Evolutionary conservation across 2,329 filamentous ascomycete genomes (phyloP), one percentile per base, ranked within the genome.

Genomic region (Alternaria ventricosa): DNA sequence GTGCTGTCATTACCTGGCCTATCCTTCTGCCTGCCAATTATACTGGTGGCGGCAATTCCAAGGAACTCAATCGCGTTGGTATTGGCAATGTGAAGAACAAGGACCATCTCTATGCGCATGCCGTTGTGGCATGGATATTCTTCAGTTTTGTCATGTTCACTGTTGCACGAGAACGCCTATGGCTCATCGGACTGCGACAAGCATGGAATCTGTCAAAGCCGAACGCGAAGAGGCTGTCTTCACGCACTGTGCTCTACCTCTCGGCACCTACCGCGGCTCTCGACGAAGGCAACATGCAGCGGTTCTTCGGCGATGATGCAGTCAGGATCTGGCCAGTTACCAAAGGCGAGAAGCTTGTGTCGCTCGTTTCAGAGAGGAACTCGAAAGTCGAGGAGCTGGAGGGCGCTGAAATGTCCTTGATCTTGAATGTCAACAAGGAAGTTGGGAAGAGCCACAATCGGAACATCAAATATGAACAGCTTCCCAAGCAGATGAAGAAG

Each of bases 181-280:
- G 90, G 86, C 97, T 93, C 81, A 91, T 97, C 83, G 97, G 96
- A 75, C 82, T 98, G 55, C 92, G 94, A 67, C 95, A 98, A 81
- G 95, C 95, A 0, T 97, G 96, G 81, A 88, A 96, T 44, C 87
- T 96, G 59, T 94, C 93, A 11, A 93, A 94, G 11, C 85, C 92
- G 51, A 96, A 96, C 78, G 87, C 93, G 57, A 91, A 90, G 74
- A 92, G 94, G 61, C 89, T 97, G 49, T 97, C 95, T 2, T 95
- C 94, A 3, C 89, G 93, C 57, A 97, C 94, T 1, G 92, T 98
- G 1, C 88, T 99, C 12, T 94, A 97, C 79, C 91, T 93, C 3
- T 91, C 92, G 3, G 93, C 97, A 1, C 95, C 95, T 3, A 82
- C 89, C 20, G 83, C 89, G 8, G 97, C 96, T 68, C 87, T 96